Evolutionary conservation across 2,329 filamentous ascomycete genomes (phyloP), one percentile per base, ranked within the genome.

Genomic region (Ascochyta lentis): DNA sequence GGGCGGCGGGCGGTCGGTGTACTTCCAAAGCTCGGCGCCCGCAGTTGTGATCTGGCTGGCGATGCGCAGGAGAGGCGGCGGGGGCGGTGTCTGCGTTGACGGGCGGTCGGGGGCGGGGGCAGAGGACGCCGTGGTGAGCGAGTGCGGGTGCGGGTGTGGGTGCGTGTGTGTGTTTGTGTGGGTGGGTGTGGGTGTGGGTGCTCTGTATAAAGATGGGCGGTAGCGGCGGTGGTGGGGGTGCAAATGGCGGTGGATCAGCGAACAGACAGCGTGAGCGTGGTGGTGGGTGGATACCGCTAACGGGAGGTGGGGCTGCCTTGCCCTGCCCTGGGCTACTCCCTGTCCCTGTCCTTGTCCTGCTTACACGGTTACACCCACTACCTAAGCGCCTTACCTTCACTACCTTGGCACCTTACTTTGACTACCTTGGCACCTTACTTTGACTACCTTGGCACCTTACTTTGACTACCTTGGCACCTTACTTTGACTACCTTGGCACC

Each of bases 1-100:
- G 40, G 78, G 78, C 49, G 78, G 79, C 56, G 79, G 77, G 46
- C 78, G 75, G 35, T 73, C 72, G 33, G 79, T 81, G 68, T 76
- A 80, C 50, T 73, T 75, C 78, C 79, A 83, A 65, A 83, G 80
- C 56, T 80, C 78, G 56, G 74, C 76, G 60, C 76, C 72, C n/a
- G 80, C 79, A 45, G 80, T 81, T 19, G 77, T 81, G 60, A 83
- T 73, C 61, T 79, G 74, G 59, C 67, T 70, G 41, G 78, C 78
- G 56, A 81, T 79, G 59, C 68, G 73, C 54, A 79, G 70, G 38
- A 71, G 74, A 38, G 61, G 49, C 23, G 62, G 55, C 27, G 70
- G 68, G 35, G 70, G 61, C 16, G 34, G 34, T 16, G 33, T 35
- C 16, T 27, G 26, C n/a, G 71, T 67, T 26, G 55, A 47, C 4